Evolutionary conservation across 2,329 filamentous ascomycete genomes (phyloP), one percentile per base, ranked within the genome.

Genomic region (Epichloe festucae): DNA sequence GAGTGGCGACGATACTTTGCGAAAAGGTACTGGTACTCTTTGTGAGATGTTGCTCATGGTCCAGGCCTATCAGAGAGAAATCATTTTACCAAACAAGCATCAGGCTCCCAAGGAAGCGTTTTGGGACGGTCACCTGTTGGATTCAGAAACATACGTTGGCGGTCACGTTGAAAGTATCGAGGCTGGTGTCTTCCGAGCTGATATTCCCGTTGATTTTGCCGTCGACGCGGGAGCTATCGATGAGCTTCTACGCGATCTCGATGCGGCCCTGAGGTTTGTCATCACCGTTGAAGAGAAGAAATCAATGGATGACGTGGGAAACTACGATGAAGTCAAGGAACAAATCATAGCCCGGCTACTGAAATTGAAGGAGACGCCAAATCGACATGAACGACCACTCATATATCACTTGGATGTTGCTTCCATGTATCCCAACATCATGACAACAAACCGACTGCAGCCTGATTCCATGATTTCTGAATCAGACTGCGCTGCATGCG

Each of bases 11-110:
- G 93, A 97, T 63, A 88, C 90, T 1, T 68, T 97, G 60, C 81
- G 93, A 58, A 98, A 98, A 67, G 93, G 93, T 65, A 98, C 93
- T 0, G 93, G 93, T 67, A 98, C 93, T 0, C 78, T 98, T n/a
- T 98, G 93, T 67, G 93, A 98, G 71, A 98, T 98, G 93, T 73
- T 98, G 65, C 77, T 98, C 62, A 98, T 98, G 93, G 93, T 98
- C 45, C 88, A 98, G 70, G 93, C 93, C 15, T 98, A 95, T 62
- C 76, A 94, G 61, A 85, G 91, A 62, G 82, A 85, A 52, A 98
- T 98, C 58, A 82, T 97, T 4, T 72, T 98, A 35, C 93, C 93
- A 0, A 98, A 98, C 70, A 98, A 98, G 68, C 91, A 98, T 64
- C 81, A 90, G 56, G 82, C 90, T 23, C 87, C 89, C 0, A 87